Evolutionary conservation across 345 rosid species (phyloP), one percentile per base, ranked within the genome.

Genomic region (Moringa oleifera): DNA sequence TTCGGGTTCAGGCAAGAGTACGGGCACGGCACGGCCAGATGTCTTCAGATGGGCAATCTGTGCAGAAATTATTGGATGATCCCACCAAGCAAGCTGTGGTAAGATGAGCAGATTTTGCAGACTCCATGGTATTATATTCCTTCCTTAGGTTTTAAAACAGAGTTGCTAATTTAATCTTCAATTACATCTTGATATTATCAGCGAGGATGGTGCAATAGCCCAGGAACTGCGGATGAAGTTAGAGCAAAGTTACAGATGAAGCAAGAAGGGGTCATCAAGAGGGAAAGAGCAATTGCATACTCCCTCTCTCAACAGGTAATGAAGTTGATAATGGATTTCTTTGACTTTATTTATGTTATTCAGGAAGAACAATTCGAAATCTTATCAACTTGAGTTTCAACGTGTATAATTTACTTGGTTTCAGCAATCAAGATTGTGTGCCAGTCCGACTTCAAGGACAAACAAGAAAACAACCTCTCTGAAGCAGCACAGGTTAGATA

Each of bases 271-370:
- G 83, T 83, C 59, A 75, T 90, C 36, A 92, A 92, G 83, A 90
- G 98, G 71, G 97, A 93, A 66, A 85, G 98, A 78, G 94, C 96
- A 64, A 80, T 73, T 76, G 92, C 89, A 15, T 89, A 92, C 54
- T 70, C 84, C 22, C 71, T 79, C 61, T 80, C 81, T 23, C 82
- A 89, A 75, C 83, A 81, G 93, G 98, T 86, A 81, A 69, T 62
- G 25, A 55, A 71, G n/a, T 41, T 41, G 23, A 50, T 37, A 31
- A 23, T 28, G 13, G 6, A 11, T 5, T 19, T 25, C 18, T 46
- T 67, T 46, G 1, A n/a, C 41, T 51, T 1, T 51, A 1, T 67
- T 51, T 11, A 33, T 11, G 5, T 33, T 11, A 4, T 33, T 13
- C 54, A 25, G 0, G 24, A 13, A 13, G 37, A 55, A 24, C 24